Evolutionary conservation across 768 basidiomycete species (phyloP), one percentile per base, ranked within the genome.

Genomic region (Daedaleopsis nitida): DNA sequence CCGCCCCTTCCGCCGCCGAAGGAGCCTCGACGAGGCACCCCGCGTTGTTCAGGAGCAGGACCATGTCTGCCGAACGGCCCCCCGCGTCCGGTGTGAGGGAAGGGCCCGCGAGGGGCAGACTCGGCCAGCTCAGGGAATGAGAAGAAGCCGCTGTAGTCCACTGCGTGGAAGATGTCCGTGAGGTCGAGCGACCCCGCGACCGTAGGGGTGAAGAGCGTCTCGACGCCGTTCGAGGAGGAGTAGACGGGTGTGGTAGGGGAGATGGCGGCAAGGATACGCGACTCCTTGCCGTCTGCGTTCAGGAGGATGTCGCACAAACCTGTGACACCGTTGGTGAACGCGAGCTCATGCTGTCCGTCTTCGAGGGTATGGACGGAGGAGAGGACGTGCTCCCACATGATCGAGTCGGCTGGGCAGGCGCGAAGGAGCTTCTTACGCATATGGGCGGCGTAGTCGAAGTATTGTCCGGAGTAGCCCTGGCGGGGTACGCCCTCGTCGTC

Each of bases 241-340:
- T 77, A 80, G 34, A 63, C 52, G 9, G 78, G 76, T 34, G 56
- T 56, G 14, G 69, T 65, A 19, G 70, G 49, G 32, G 73, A 70
- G 27, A 79, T 55, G 47, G 76, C 64, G 5, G 69, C 62, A 10
- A 78, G 76, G 9, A 76, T 68, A 55, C 70, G 71, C 17, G 76
- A 77, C 73, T 76, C 78, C 2, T 77, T 70, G 8, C 80, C 79
- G 49, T 78, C 77, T 16, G 77, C 76, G 13, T 75, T 76, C 44
- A 78, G 60, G 47, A 76, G 56, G 53, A 75, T 3, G 55, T 68
- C 71, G 38, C 57, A 21, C 11, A 49, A 35, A 13, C 37, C 24
- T 3, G 34, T 24, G 39, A 23, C 27, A 14, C 44, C 43, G 32
- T 34, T 32, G 23, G 19, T 21, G 55, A 56, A 42, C 5, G 42